Percentiles rank a stretch among this genome's conserved stretches.
phyloP scores from a whole-genome alignment of 2,329 filamentous ascomycete genomes.

The Pseudogymnoascus pannorum region DNA sequence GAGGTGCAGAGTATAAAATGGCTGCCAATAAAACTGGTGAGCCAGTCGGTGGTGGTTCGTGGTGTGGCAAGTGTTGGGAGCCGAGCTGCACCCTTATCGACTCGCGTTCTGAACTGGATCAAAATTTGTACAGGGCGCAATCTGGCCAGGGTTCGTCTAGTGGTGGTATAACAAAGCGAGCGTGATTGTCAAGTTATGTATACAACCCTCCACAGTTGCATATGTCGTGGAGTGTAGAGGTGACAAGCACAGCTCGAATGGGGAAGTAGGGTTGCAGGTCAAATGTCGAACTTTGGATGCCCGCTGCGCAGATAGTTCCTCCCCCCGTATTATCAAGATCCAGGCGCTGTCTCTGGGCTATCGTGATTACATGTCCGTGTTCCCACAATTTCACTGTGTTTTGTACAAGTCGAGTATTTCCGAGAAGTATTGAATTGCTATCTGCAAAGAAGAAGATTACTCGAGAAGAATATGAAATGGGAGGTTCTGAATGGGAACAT shows the following conservation, averaged over 20 bases:
- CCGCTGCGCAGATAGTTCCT: conserved; percentile 6
- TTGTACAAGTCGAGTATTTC: background rate
- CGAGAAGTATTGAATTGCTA: conserved; percentile 5
- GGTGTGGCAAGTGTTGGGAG: background rate
- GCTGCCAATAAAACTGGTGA: background rate
- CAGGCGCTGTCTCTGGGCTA: background rate
- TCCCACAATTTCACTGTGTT: conserved; percentile 4
- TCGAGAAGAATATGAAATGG: conserved; percentile 7
- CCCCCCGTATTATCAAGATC: conserved; percentile 4
- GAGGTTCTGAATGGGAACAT: conserved; percentile 8
- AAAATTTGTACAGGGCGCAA: conserved; percentile 1
- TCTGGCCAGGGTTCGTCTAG: background rate
- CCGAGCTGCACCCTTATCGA: background rate
- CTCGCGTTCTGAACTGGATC: background rate
- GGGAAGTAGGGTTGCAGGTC: conserved; percentile 4
- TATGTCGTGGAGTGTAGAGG: conserved; percentile 7
- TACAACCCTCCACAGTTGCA: conserved; percentile 6
- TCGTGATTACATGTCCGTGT: conserved; percentile 5
- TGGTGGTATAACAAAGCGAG: background rate
- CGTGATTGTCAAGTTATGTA: background rate
- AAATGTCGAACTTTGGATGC: conserved; percentile 3
- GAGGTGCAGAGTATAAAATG: background rate
- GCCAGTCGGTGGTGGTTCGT: background rate
- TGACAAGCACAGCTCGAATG: conserved; percentile 4
- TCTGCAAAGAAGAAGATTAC: conserved; percentile 1